These are phyloP conservation scores for Fusarium pilosicola DNA, from an alignment of 2,329 filamentous ascomycete genomes.

Conservation along the genomic window DNA sequence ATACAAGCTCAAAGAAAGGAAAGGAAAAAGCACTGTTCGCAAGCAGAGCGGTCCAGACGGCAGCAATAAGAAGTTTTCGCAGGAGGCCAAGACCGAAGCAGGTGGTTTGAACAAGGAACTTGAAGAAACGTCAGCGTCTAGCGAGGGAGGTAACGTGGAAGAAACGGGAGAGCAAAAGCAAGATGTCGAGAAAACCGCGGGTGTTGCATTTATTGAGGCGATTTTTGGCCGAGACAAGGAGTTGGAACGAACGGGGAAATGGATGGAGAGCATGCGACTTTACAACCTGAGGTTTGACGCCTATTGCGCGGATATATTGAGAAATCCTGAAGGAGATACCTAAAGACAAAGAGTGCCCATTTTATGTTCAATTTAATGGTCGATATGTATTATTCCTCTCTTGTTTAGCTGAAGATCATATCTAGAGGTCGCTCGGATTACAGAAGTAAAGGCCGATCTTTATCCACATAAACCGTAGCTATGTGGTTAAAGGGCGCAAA, in stretches of 20 bases:
- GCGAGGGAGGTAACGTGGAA: fast-evolving
- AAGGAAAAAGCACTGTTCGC: fast-evolving
- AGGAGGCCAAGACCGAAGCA: fast-evolving
- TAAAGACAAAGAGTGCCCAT: too few relatives aligned
- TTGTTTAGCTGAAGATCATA: too few relatives aligned
- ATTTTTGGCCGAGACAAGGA: not conserved
- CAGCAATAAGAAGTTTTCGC: fast-evolving
- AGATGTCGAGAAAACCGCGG: fast-evolving
- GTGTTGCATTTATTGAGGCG: not conserved
- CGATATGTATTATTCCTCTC: too few relatives aligned
- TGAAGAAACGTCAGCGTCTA: fast-evolving
- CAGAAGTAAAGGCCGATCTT: not conserved
- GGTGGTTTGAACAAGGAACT: fast-evolving
- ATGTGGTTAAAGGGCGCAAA: too few relatives aligned
- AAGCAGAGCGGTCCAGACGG: fast-evolving
- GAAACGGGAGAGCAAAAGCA: fast-evolving
- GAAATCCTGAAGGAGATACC: not conserved
- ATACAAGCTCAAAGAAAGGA: too few relatives aligned
- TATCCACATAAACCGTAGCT: too few relatives aligned
- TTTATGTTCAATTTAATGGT: too few relatives aligned
- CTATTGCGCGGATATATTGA: not conserved
- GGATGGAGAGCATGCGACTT: not conserved
- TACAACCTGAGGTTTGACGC: not conserved
- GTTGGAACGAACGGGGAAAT: not conserved
- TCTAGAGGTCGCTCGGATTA: too few relatives aligned